phyloP scores from a whole-genome alignment of 192 early-diverging fungal genomes.

The Paraglomus occultum region DNA sequence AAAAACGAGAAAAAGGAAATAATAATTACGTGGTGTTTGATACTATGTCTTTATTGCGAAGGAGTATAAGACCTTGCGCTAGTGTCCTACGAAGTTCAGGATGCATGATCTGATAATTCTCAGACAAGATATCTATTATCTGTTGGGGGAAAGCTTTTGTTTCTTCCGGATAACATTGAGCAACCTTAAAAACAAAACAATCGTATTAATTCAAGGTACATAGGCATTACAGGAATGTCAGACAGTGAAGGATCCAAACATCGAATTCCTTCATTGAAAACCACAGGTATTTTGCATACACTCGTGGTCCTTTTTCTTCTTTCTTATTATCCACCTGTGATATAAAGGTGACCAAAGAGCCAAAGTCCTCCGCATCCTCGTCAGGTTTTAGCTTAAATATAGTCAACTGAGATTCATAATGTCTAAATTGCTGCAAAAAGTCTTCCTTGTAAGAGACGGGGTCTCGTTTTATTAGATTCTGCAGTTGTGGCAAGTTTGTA shows the following conservation, averaged over 20 bases:
- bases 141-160: constrained; percentile 77
- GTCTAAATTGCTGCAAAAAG: constrained; percentile 90
- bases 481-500: constrained; percentile 93
- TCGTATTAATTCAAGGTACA: not conserved
- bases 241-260: too few species aligned
- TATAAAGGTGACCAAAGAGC: constrained; percentile 88
- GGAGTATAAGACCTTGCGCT: constrained; percentile 81
- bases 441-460: constrained; percentile 90
- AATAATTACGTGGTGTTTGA: constrained; percentile 33
- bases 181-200: constrained; percentile 47
- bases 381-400: constrained; percentile 90
- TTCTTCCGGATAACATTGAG: constrained; percentile 84
- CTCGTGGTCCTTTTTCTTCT: too few species aligned
- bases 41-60: constrained; percentile 83
- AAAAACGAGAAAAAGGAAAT: constrained; percentile 1
- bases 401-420: constrained; percentile 83
- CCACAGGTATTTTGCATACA: too few species aligned
- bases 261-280: too few species aligned
- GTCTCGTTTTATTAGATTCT: constrained; percentile 98
- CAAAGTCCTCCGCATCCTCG: constrained; percentile 76
- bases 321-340: constrained; percentile 51
- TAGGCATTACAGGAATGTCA: not conserved
- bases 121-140: constrained; percentile 79
- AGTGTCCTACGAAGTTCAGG: constrained; percentile 82
- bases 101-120: constrained; percentile 77